phyloP scores from a whole-genome alignment of 1,284 basidiomycete species.

The Neolentinus lepideus region DNA sequence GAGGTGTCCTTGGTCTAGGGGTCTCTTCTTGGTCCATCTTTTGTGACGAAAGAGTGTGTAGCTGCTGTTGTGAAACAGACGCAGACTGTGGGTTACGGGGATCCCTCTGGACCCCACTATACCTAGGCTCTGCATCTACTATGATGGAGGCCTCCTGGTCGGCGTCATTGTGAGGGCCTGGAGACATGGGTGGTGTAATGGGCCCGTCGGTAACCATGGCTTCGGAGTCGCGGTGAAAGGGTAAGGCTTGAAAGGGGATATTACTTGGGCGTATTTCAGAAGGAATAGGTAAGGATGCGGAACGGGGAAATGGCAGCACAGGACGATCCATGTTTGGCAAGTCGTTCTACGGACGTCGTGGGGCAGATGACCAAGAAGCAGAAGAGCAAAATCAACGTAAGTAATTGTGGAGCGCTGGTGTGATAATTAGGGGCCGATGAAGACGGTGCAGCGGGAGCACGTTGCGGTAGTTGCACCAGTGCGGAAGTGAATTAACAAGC shows the following conservation, averaged over 20 bases:
- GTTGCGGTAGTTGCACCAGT: too few relatives aligned
- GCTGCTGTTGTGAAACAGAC: neutral
- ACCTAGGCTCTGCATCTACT: slow-evolving; percentile 21
- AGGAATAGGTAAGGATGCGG: slow-evolving; percentile 27
- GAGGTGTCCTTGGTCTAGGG: slow-evolving; percentile 15
- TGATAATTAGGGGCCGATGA: too few relatives aligned
- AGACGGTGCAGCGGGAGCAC: too few relatives aligned
- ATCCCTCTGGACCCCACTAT: slow-evolving; percentile 21
- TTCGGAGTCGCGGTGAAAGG: slow-evolving; percentile 20
- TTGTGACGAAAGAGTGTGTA: neutral
- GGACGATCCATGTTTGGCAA: slow-evolving; percentile 6
- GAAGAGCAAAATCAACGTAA: too few relatives aligned
- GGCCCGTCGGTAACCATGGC: slow-evolving; percentile 28
- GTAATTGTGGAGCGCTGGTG: too few relatives aligned
- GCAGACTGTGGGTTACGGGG: slow-evolving; percentile 7
- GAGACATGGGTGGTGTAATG: slow-evolving; percentile 33
- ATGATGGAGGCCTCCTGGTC: slow-evolving; percentile 17
- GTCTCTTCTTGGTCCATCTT: neutral
- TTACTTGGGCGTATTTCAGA: slow-evolving; percentile 15
- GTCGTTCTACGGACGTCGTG: neutral
- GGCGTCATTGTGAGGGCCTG: slow-evolving; percentile 21
- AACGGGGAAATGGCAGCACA: slow-evolving; percentile 21
- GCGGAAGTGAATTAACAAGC: too few relatives aligned
- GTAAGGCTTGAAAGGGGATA: slow-evolving; percentile 13
- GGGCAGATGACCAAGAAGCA: too few relatives aligned